Evolutionary conservation across 495 filamentous ascomycete species (phyloP), one percentile per base, ranked within the genome.

Genomic region (Hypomontagnella submonticulosa): DNA sequence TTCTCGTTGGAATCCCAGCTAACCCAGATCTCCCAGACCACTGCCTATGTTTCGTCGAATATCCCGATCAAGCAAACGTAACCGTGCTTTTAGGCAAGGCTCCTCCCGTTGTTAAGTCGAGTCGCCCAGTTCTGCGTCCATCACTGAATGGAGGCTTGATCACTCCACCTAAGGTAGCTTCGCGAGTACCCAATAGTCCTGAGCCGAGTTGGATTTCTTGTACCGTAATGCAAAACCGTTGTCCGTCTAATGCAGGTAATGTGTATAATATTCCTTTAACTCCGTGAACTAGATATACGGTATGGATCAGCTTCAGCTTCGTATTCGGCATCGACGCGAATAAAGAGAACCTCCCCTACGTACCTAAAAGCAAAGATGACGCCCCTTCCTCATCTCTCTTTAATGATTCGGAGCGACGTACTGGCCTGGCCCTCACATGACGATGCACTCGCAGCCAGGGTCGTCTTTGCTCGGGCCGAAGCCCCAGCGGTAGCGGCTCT

Each of bases 401-500:
- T 38, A 3, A 2, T 3, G 3, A 3, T 12, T 3, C 36, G 10
- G 10, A 36, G 5, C 30, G 9, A 40, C 12, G n/a, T n/a, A n/a
- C n/a, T 76, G 16, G 30, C 5, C n/a, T 33, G 27, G 4, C 38
- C 27, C 19, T 62, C 73, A 80, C 76, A 80, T 75, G 3, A 79
- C 60, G 10, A 42, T 56, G 70, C 75, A 76, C 66, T 80, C 77
- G 19, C 73, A 38, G 20, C 79, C 78, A 0, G 69, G 57, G 50
- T 81, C 78, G 15, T 41, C 4, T 48, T 57, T 71, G 10, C 63
- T 70, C 9, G 79, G 79, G 13, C 79, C 78, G 23, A 65, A 19
- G 4, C 79, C 80, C 73, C 75, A 75, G 15, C 74, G 70, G 23
- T 76, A 57, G 40, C 73, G 73, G 4, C 61, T 50, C 19, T 54